Evolutionary conservation across 805 yeast species (phyloP).

Genomic region (Wickerhamomyces silvicola): DNA sequence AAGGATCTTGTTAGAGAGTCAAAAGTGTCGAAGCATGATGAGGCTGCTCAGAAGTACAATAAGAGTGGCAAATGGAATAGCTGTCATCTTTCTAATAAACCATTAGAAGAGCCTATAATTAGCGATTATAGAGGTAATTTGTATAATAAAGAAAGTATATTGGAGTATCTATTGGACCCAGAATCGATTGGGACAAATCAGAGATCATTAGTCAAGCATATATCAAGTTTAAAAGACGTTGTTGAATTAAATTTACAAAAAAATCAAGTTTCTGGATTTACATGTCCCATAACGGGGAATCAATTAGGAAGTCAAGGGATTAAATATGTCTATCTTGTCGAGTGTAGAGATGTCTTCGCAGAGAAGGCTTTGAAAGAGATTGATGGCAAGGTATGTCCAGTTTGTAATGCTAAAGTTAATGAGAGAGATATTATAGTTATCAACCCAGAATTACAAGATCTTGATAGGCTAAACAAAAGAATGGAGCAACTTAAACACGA

Average conservation of each 20-base stretch:
- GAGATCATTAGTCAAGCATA: conserved; percentile 25
- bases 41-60: conserved; percentile 17
- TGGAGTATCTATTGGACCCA: conserved; percentile 46
- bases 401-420: conserved; percentile 27
- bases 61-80: conserved; percentile 32
- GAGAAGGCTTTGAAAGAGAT: conserved; percentile 24
- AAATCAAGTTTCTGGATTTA: conserved; percentile 19
- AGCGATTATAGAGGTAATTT: conserved; percentile 65
- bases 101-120: conserved; percentile 46
- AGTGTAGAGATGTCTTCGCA: conserved; percentile 39
- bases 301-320: conserved; percentile 29
- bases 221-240: conserved; percentile 36
- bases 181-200: conserved; percentile 23
- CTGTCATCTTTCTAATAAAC: conserved; percentile 41
- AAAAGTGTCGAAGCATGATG: conserved; percentile 12
- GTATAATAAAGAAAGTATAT: conserved; percentile 54
- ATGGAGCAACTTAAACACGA: conserved; percentile 14
- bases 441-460: conserved; percentile 24
- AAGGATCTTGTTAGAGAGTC: conserved; percentile 36
- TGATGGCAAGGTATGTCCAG: conserved; percentile 29
- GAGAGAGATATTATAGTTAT: conserved; percentile 32
- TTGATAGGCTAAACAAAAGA: conserved; percentile 18
- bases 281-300: conserved; percentile 34
- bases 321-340: conserved; percentile 38
- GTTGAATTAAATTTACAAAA: conserved; percentile 33